Conservation (phyloP, 805 yeast species). For the Cyberlindnera meyerae region DNA sequence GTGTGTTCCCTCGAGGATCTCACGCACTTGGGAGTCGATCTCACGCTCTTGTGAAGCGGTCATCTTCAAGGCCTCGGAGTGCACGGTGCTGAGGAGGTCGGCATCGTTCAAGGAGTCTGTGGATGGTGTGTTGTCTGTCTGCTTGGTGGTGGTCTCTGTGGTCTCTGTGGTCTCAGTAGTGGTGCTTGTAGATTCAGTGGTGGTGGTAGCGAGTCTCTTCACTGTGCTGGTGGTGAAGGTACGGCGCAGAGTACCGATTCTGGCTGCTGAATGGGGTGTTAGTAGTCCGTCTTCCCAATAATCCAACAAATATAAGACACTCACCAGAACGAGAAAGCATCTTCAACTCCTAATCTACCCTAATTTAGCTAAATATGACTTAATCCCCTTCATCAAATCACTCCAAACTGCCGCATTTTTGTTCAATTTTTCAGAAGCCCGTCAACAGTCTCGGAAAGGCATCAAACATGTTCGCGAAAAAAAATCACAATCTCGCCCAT, state of each 20-base stretch:
- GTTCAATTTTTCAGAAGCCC: too few relatives aligned
- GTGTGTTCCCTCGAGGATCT: slow-evolving; percentile 19
- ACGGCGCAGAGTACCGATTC: slow-evolving; percentile 4
- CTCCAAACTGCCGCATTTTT: too few relatives aligned
- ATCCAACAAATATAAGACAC: too few relatives aligned
- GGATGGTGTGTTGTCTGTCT: neutral
- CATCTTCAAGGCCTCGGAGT: slow-evolving; percentile 18
- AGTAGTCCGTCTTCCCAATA: too few relatives aligned
- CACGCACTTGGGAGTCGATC: slow-evolving; percentile 19
- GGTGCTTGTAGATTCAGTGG: neutral
- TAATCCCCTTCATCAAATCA: too few relatives aligned
- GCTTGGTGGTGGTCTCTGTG: neutral
- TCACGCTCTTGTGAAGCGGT: slow-evolving; percentile 12
- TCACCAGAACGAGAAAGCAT: slow-evolving; percentile 1
- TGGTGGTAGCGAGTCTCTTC: slow-evolving; percentile 3
- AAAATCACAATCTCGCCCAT: too few relatives aligned
- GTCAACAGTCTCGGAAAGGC: too few relatives aligned
- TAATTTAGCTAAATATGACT: too few relatives aligned
- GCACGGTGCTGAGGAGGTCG: slow-evolving; percentile 18
- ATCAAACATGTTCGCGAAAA: too few relatives aligned
- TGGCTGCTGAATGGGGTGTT: neutral
- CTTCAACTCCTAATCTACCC: too few relatives aligned
- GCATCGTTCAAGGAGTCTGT: slow-evolving; percentile 5
- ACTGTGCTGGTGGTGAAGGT: slow-evolving; percentile 5
- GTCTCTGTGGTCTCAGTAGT: neutral